A percentile compares a stretch with the other conserved stretches of the same genome.
phyloP scores from a whole-genome alignment of 306 rosid species.

The Cucurbita maxima region DNA sequence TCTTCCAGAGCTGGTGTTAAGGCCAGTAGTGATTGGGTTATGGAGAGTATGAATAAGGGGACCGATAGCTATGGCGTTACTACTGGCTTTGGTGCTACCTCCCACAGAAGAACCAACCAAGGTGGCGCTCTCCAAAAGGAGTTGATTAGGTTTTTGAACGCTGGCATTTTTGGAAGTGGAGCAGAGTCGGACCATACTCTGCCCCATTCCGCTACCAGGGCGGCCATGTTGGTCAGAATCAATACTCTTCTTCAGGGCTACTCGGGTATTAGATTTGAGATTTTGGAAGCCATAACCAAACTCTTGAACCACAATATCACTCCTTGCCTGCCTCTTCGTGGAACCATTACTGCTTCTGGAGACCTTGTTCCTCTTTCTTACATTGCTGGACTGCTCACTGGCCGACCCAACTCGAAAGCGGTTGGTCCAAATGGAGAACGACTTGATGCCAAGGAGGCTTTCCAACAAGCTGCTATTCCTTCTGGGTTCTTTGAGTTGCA shows the following conservation, averaged over 20 bases:
- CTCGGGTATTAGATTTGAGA: conserved; percentile 82
- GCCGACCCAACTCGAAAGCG: conserved; percentile 62
- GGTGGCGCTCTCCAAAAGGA: conserved; percentile 92
- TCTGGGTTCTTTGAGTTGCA: conserved; percentile 68
- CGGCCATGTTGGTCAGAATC: conserved; percentile 74
- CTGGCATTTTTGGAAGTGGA: conserved; percentile 73
- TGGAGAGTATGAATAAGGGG: conserved; percentile 61
- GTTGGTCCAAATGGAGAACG: conserved; percentile 49
- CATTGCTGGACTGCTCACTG: conserved; percentile 69
- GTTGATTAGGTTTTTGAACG: conserved; percentile 71
- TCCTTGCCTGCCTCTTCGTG: conserved; percentile 75
- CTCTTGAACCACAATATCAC: conserved; percentile 54
- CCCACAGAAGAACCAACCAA: conserved; percentile 70
- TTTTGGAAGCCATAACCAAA: conserved; percentile 65
- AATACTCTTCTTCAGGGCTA: conserved; percentile 92
- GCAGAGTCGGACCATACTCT: conserved; percentile 50
- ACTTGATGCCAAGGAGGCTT: conserved; percentile 49
- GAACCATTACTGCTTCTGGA: conserved; percentile 73
- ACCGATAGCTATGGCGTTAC: conserved; percentile 85
- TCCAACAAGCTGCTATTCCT: conserved; percentile 32
- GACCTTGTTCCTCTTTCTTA: conserved; percentile 86
- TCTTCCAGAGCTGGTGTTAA: conserved; percentile 49
- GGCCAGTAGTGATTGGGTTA: conserved; percentile 95
- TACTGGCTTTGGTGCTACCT: conserved; percentile 90
- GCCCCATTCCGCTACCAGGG: conserved; percentile 67